A percentile compares a stretch with the other conserved stretches of the same genome.
Evolutionary conservation across 2,329 filamentous ascomycete species (phyloP).

Genomic region (Alternaria ethzedia): DNA sequence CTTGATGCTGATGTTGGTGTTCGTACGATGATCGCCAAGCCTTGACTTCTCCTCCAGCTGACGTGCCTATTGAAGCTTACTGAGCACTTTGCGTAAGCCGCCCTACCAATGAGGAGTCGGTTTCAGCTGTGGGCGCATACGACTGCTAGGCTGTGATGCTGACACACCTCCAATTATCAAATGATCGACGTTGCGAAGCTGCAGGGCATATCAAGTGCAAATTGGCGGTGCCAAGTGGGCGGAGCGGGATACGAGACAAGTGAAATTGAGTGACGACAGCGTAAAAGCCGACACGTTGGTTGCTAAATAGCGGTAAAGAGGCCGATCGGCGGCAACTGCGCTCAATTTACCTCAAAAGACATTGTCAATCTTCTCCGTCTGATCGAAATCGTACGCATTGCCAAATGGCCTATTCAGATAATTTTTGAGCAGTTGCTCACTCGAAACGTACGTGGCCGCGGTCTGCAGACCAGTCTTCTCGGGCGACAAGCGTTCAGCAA

Average conservation of each 20-base stretch:
- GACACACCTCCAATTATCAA: slow-evolving; percentile 5
- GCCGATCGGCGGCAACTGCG: neutral
- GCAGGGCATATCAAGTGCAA: neutral
- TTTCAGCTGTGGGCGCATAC: neutral
- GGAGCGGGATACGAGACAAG: neutral
- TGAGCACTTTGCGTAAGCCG: slow-evolving; percentile 19
- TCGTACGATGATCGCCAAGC: slow-evolving; percentile 12
- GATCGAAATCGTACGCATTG: slow-evolving; percentile 68
- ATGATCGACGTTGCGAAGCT: neutral
- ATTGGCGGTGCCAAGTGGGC: slow-evolving; percentile 2
- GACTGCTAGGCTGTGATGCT: slow-evolving; percentile 5
- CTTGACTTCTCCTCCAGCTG: slow-evolving; percentile 13
- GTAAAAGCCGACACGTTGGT: neutral
- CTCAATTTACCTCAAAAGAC: slow-evolving; percentile 21
- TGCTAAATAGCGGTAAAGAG: neutral
- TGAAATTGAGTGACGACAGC: neutral
- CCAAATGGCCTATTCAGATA: slow-evolving; percentile 66
- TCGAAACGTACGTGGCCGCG: slow-evolving; percentile 57
- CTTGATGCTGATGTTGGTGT: slow-evolving; percentile 15
- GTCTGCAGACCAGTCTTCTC: slow-evolving; percentile 55
- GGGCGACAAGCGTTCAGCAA: slow-evolving; percentile 55
- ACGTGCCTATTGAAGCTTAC: slow-evolving; percentile 21
- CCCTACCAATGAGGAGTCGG: slow-evolving; percentile 8
- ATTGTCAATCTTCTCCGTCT: slow-evolving; percentile 44
- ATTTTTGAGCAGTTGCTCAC: slow-evolving; percentile 50